Evolutionary conservation across 495 filamentous ascomycete genomes (phyloP).

Genomic region (Talaromyces ruber): DNA sequence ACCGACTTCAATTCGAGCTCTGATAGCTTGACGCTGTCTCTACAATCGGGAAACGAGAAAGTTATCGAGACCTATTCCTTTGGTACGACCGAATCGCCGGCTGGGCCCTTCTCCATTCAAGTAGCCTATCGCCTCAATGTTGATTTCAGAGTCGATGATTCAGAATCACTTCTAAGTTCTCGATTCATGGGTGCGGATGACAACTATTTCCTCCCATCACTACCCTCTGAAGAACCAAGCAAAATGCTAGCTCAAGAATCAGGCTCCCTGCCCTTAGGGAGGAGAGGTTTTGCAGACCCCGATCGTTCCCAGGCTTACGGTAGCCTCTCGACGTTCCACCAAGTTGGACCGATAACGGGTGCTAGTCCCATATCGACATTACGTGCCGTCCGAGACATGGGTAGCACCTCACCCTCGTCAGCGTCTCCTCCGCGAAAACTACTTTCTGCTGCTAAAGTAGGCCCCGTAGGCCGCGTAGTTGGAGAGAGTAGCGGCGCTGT

Average conservation of each 20-base stretch:
- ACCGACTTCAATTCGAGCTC: conserved; percentile 20
- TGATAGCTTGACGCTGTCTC: conserved; percentile 63
- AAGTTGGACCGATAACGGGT: conserved; percentile 60
- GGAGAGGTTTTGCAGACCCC: conserved; percentile 36
- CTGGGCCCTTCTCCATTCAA: conserved; percentile 70
- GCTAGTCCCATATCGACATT: conserved; percentile 85
- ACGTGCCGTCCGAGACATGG: conserved; percentile 53
- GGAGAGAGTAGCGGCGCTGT: conserved; percentile 44
- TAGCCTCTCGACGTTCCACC: conserved; percentile 88
- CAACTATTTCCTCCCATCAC: conserved; percentile 70
- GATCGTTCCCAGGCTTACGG: conserved; percentile 80
- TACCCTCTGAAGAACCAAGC: conserved; percentile 37
- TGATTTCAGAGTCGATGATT: conserved; percentile 85
- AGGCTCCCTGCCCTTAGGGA: conserved; percentile 62
- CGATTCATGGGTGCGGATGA: conserved; percentile 91
- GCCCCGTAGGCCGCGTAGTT: conserved; percentile 53
- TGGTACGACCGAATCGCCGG: conserved; percentile 73
- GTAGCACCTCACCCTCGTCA: conserved; percentile 33
- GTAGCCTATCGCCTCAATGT: conserved; percentile 80
- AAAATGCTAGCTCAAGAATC: conserved; percentile 44
- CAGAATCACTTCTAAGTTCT: conserved; percentile 86
- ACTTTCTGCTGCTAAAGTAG: conserved; percentile 47
- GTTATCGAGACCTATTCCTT: conserved; percentile 72
- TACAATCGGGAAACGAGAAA: conserved; percentile 57
- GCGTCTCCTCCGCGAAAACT: conserved; percentile 57